These are phyloP conservation scores for Glebionis coronaria DNA, from an alignment of 129 eudicot genomes.

Conservation along the genomic window DNA sequence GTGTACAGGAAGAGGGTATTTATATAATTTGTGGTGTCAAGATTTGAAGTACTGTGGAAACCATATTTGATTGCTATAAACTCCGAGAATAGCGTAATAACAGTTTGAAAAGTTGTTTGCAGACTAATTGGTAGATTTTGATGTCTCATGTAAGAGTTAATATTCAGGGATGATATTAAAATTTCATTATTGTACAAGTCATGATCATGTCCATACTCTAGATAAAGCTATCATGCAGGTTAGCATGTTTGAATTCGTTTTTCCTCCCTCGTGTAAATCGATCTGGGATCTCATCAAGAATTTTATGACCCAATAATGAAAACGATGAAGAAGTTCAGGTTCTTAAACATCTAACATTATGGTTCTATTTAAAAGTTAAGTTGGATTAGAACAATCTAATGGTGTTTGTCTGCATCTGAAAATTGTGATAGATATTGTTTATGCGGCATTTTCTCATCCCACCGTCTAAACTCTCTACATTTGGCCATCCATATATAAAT, in stretches of 20 bases:
- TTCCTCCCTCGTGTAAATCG: neutral
- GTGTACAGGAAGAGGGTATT: conserved; percentile 25
- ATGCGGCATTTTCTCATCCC: neutral
- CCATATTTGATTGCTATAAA: conserved; percentile 11
- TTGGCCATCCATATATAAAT: neutral
- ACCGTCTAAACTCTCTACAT: neutral
- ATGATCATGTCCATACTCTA: neutral
- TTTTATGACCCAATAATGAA: neutral
- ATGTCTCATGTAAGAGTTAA: neutral
- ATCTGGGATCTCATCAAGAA: neutral
- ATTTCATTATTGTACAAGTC: neutral
- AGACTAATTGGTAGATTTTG: neutral
- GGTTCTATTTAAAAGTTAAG: neutral
- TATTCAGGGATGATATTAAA: neutral
- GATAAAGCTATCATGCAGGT: neutral
- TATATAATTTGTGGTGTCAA: conserved; percentile 25
- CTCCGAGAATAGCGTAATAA: conserved; percentile 5
- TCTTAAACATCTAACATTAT: too few species aligned
- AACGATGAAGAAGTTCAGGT: too few species aligned
- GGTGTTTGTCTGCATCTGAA: neutral
- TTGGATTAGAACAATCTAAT: neutral
- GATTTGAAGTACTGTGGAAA: neutral
- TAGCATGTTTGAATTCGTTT: neutral
- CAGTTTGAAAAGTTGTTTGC: neutral
- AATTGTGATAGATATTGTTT: neutral